Conservation (phyloP, 2,329 filamentous ascomycete species). For the Colletotrichum sp. region DNA sequence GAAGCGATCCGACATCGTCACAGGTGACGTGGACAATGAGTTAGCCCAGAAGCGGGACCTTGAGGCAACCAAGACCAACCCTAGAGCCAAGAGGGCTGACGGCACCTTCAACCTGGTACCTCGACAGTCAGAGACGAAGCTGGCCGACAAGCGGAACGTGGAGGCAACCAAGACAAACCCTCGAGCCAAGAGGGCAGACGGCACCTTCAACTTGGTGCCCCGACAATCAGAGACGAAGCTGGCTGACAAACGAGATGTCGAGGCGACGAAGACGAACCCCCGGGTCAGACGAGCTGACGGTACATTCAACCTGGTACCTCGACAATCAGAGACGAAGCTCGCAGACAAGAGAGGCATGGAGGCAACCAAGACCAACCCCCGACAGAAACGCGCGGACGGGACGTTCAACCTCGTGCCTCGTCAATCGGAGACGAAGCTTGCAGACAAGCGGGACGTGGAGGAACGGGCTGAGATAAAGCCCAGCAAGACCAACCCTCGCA, state of each 20-base stretch:
- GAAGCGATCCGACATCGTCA: background rate
- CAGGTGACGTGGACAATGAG: accelerated
- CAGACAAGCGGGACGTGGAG: background rate
- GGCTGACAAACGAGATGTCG: background rate
- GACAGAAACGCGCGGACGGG: background rate
- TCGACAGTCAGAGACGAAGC: background rate
- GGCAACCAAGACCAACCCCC: background rate
- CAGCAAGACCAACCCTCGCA: background rate
- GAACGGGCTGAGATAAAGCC: background rate
- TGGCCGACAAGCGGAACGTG: background rate
- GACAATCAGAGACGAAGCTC: background rate
- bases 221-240: background rate
- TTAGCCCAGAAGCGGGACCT: background rate
- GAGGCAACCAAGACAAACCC: background rate
- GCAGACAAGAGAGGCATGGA: background rate
- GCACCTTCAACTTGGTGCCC: background rate
- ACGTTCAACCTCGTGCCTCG: background rate
- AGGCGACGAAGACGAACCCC: background rate
- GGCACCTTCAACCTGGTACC: background rate
- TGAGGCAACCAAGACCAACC: background rate
- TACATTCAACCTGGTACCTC: background rate
- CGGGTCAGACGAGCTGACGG: background rate
- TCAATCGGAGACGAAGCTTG: accelerated
- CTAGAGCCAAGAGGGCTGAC: background rate
- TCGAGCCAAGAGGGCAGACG: background rate